phyloP scores from a whole-genome alignment of 2,329 filamentous ascomycete genomes.

The Fusarium fracticaudum region DNA sequence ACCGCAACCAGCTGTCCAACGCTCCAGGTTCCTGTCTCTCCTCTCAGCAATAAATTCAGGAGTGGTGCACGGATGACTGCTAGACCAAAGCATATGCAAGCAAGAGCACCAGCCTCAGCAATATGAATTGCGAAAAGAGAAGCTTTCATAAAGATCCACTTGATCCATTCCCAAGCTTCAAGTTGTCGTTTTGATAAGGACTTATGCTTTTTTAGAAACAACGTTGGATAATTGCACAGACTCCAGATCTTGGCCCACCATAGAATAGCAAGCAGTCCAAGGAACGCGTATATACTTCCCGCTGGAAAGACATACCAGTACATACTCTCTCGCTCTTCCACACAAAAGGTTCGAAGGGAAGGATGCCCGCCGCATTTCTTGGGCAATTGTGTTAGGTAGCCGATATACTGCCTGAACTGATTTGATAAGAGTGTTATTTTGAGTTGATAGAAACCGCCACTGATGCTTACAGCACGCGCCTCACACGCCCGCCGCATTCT shows the following conservation, averaged over 20 bases:
- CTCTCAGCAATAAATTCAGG: background rate
- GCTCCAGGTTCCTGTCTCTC: slow-evolving; percentile 3
- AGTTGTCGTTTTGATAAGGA: background rate
- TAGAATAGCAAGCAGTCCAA: background rate
- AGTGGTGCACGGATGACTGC: background rate
- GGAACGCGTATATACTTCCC: background rate
- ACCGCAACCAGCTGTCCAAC: slow-evolving; percentile 17
- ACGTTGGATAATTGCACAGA: fast-evolving
- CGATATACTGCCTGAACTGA: too few species aligned
- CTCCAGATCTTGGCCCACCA: slow-evolving; percentile 14
- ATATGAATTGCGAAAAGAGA: background rate
- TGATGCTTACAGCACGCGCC: too few species aligned
- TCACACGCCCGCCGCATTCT: slow-evolving; percentile 5
- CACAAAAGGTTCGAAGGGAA: slow-evolving; percentile 16
- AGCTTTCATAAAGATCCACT: fast-evolving
- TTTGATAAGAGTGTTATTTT: too few species aligned
- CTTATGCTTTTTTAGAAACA: background rate
- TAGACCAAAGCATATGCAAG: background rate
- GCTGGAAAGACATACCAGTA: slow-evolving; percentile 12
- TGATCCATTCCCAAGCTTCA: background rate
- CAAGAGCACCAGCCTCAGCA: background rate
- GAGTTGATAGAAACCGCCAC: too few species aligned
- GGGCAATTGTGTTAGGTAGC: too few species aligned
- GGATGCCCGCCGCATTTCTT: background rate
- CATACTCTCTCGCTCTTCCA: background rate